A percentile compares a stretch with the other conserved stretches of the same genome.
Evolutionary conservation across 768 basidiomycete genomes (phyloP).

Genomic region (Russula olivacea): DNA sequence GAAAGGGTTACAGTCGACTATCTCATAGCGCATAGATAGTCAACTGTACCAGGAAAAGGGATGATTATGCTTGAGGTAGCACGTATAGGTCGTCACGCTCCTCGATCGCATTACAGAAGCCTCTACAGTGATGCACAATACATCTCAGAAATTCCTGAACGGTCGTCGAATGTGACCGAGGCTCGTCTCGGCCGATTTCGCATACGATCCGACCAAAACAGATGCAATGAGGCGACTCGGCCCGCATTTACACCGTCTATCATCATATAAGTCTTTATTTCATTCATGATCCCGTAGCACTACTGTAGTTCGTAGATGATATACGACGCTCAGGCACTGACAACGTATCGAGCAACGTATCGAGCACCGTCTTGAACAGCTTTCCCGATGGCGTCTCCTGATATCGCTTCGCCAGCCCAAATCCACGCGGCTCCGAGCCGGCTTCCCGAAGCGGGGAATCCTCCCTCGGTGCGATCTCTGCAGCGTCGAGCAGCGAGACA

Average conservation of each 20-base stretch:
- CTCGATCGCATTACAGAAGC: constrained; percentile 35
- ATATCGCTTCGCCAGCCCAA: constrained; percentile 57
- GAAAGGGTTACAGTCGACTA: too few relatives aligned
- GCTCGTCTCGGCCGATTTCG: constrained; percentile 43
- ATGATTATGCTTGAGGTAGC: background rate
- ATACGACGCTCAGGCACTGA: too few relatives aligned
- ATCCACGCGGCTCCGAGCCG: constrained; percentile 33
- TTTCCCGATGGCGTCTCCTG: constrained; percentile 58
- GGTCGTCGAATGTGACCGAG: constrained; percentile 31
- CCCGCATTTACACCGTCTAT: background rate
- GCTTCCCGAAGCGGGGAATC: constrained; percentile 23
- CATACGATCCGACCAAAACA: background rate
- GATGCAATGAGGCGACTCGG: constrained; percentile 6
- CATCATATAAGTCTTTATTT: too few relatives aligned
- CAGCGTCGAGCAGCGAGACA: constrained; percentile 76
- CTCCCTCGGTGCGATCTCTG: constrained; percentile 29
- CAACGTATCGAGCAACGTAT: constrained; percentile 25
- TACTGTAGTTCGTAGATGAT: too few relatives aligned
- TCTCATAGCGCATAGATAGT: too few relatives aligned
- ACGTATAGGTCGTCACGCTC: constrained; percentile 29
- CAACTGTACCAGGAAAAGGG: background rate
- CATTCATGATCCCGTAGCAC: too few relatives aligned
- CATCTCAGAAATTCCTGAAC: constrained; percentile 29
- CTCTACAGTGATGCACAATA: constrained; percentile 32
- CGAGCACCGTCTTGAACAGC: constrained; percentile 58